Evolutionary conservation across 768 basidiomycete genomes (phyloP), one percentile per base, ranked within the genome.

Genomic region (Phylloporus sp.): DNA sequence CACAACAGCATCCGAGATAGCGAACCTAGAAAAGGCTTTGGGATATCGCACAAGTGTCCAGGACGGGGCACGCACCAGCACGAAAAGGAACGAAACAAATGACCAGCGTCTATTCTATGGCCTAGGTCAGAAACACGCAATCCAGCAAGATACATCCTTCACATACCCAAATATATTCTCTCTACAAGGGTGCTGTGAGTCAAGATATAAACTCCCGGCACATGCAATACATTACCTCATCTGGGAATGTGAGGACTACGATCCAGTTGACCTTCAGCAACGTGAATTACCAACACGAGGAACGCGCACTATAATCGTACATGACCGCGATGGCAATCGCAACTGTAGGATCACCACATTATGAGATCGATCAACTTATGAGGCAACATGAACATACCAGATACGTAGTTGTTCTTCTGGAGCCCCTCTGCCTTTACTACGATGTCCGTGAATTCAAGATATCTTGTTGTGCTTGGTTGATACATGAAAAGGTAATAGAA

Each of bases 161-260:
- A 41, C 58, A 2, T 3, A 60, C 59, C 59, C 59, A 59, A 27
- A 59, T 6, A 11, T 56, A 45, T 45, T 57, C 38, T 28, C 60
- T 18, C 59, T 59, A 5, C 22, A 6, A n/a, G 10, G 9, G 39
- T 4, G 5, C 6, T 16, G 39, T 49, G 10, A 49, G 47, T 6
- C 47, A 39, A 24, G 11, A 10, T 24, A 45, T 6, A 23, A 12
- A 22, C 16, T 8, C n/a, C n/a, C n/a, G n/a, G n/a, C n/a, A n/a
- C n/a, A n/a, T 10, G 23, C 18, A 8, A 15, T 27, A 32, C 24
- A 8, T 11, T 28, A 49, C 58, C 50, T 59, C 58, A 23, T 15
- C 38, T 5, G 54, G 3, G 45, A 59, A 20, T 2, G 27, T 49
- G 34, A 60, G 54, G 16, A 50, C 58, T 59, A 15, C 18, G 6